Conservation (phyloP, 140 eudicot genomes). For the Erigeron philadelphicus region DNA sequence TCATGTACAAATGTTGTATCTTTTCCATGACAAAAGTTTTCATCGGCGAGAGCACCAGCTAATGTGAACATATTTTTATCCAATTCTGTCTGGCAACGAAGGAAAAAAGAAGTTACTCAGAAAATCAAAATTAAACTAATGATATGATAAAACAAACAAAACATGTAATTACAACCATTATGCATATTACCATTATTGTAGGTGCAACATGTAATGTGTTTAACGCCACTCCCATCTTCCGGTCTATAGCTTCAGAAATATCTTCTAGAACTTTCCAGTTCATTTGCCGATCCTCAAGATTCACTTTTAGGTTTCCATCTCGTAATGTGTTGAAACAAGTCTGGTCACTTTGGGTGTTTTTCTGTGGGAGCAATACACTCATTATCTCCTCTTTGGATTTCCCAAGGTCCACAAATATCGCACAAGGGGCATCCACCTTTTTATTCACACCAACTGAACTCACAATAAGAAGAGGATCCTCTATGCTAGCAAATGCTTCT, state of each 20-base stretch:
- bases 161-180: background rate
- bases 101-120: background rate
- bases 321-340: background rate
- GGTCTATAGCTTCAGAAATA: constrained; percentile 20
- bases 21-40: background rate
- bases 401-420: constrained; percentile 23
- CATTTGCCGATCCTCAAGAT: constrained; percentile 9
- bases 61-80: constrained; percentile 24
- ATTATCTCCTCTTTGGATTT: constrained; percentile 21
- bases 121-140: background rate
- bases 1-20: background rate
- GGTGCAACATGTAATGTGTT: constrained; percentile 7
- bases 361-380: constrained; percentile 23
- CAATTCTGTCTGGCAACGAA: constrained; percentile 25
- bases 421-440: constrained; percentile 16
- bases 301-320: background rate
- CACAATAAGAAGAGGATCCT: constrained; percentile 35
- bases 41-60: constrained; percentile 17
- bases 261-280: constrained; percentile 23
- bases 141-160: background rate
- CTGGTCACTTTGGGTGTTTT: background rate
- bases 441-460: background rate
- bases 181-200: constrained; percentile 32
- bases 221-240: constrained; percentile 15
- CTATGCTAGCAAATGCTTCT: constrained; percentile 26